Evolutionary conservation across 2,329 filamentous ascomycete genomes (phyloP).

Genomic region (Penicillium sp.): DNA sequence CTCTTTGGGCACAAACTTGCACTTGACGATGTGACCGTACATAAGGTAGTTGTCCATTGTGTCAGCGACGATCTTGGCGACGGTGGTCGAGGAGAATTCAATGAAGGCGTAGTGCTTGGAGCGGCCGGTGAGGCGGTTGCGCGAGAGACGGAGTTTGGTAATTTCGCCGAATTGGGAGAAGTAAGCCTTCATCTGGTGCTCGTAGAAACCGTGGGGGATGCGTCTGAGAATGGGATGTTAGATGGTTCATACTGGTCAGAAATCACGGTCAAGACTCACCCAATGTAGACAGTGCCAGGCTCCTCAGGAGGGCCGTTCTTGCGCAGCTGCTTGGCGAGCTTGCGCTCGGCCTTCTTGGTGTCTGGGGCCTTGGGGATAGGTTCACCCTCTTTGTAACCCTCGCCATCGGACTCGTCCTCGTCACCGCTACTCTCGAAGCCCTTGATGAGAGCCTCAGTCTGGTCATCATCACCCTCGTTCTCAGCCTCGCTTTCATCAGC

Average conservation of each 20-base stretch:
- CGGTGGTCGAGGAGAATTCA: slow-evolving; percentile 73
- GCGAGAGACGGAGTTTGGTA: slow-evolving; percentile 72
- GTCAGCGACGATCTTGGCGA: slow-evolving; percentile 87
- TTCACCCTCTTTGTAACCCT: slow-evolving; percentile 46
- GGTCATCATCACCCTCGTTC: slow-evolving; percentile 47
- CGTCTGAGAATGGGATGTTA: slow-evolving; percentile 49
- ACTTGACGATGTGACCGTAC: slow-evolving; percentile 90
- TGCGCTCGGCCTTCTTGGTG: slow-evolving; percentile 48
- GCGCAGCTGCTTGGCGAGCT: slow-evolving; percentile 51
- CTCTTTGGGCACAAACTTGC: slow-evolving; percentile 71
- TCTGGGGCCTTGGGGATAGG: slow-evolving; percentile 44
- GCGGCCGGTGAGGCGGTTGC: slow-evolving; percentile 86
- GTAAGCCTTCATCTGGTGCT: slow-evolving; percentile 90
- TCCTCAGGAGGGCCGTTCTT: slow-evolving; percentile 44
- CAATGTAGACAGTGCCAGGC: slow-evolving; percentile 83
- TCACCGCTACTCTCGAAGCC: slow-evolving; percentile 57
- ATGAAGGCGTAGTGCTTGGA: slow-evolving; percentile 95
- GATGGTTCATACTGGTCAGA: slow-evolving; percentile 2
- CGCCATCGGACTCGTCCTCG: slow-evolving; percentile 49
- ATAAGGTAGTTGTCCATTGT: slow-evolving; percentile 98
- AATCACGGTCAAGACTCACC: slow-evolving; percentile 43
- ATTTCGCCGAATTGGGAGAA: slow-evolving; percentile 91
- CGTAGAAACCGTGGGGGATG: slow-evolving; percentile 94
- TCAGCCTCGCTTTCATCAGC: slow-evolving; percentile 25
- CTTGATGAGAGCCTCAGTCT: slow-evolving; percentile 53